Conservation (phyloP, 495 filamentous ascomycete species). For the Penicillium subrubescens region DNA sequence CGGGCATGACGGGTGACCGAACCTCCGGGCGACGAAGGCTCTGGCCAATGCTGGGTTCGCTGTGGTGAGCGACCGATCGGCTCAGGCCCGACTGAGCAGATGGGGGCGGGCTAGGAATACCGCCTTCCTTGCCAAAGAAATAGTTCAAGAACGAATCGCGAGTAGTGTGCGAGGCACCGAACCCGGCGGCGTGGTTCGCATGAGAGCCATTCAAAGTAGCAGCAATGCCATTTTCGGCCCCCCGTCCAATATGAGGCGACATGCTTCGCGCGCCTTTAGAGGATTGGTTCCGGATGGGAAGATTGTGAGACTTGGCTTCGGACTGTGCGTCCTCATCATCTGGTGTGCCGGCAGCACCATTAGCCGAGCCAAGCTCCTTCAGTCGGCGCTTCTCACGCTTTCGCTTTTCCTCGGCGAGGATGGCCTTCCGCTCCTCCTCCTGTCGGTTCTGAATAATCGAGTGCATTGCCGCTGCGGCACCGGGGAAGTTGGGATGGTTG, state of each 20-base stretch:
- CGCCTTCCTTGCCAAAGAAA: conserved; percentile 95
- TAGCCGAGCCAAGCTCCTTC: conserved; percentile 75
- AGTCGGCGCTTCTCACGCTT: conserved; percentile 79
- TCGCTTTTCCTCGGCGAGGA: conserved; percentile 77
- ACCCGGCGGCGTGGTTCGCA: conserved; percentile 62
- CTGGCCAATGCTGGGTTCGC: conserved; percentile 80
- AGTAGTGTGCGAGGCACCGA: conserved; percentile 54
- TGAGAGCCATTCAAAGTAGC: conserved; percentile 68
- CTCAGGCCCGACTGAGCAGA: conserved; percentile 35
- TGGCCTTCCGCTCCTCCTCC: conserved; percentile 82
- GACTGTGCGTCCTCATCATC: conserved; percentile 71
- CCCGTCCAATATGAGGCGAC: conserved; percentile 75
- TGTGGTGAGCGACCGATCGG: conserved; percentile 70
- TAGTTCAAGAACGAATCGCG: conserved; percentile 96
- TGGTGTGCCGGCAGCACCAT: conserved; percentile 68
- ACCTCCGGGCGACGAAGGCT: conserved; percentile 77
- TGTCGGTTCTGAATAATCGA: conserved; percentile 92
- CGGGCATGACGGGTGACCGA: conserved; percentile 39
- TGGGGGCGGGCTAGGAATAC: conserved; percentile 43
- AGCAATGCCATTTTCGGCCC: conserved; percentile 59
- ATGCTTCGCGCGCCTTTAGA: conserved; percentile 69
- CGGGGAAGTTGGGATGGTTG: conserved; percentile 98
- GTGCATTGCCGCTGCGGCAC: conserved; percentile 96
- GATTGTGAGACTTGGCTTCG: conserved; percentile 48
- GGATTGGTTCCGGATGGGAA: conserved; percentile 62